phyloP scores from a whole-genome alignment of 106 monocot species.

The Allium cepa region DNA sequence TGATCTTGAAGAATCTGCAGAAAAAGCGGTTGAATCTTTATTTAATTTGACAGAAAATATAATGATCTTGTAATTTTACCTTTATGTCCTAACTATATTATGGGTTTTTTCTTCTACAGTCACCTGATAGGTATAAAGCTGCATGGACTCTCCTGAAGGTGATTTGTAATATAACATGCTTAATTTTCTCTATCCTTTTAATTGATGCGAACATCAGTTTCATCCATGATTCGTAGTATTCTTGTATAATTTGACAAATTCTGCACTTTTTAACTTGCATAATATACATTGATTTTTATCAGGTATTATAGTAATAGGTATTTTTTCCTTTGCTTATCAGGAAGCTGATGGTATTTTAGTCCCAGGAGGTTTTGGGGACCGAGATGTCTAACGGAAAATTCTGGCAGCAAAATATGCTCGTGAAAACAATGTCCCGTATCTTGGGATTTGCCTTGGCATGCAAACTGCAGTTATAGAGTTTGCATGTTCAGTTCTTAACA shows the following conservation, averaged over 20 bases:
- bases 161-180: not conserved
- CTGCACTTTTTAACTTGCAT: no score
- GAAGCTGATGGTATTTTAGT: conserved; percentile 60
- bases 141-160: conserved; percentile 72
- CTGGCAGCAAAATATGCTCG: conserved; percentile 72
- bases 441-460: conserved; percentile 82
- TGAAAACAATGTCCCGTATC: conserved; percentile 63
- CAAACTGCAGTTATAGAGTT: conserved; percentile 70
- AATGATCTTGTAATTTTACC: not conserved
- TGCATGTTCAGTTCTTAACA: conserved; percentile 47
- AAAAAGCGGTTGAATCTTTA: conserved; percentile 33
- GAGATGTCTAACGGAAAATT: conserved; percentile 72
- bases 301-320: no score
- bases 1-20: conserved; percentile 57
- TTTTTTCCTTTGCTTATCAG: conserved; percentile 11
- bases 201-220: no score
- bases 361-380: conserved; percentile 76
- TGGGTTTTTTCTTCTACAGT: conserved; percentile 16
- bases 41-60: not conserved
- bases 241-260: no score
- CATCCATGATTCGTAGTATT: no score
- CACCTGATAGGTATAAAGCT: conserved; percentile 28
- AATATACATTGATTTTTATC: no score
- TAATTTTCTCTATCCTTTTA: no score
- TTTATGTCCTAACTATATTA: not conserved